phyloP scores from a whole-genome alignment of 306 rosid species.

The Trifolium pratense region DNA sequence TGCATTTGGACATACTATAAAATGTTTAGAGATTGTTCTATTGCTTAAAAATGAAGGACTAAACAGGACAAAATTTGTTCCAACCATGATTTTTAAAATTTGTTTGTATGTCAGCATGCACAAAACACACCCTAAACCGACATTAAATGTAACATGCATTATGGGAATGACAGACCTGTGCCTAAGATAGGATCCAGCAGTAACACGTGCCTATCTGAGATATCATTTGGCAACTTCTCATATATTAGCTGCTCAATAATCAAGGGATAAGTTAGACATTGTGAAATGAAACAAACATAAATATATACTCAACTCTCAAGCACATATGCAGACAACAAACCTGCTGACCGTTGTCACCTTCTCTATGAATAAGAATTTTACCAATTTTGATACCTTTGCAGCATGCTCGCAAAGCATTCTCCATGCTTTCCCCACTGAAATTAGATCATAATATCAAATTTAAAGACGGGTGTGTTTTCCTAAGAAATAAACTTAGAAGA shows the following conservation, averaged over 20 bases:
- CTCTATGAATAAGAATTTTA: constrained; percentile 98
- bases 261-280: constrained; percentile 36
- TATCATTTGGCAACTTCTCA: constrained; percentile 91
- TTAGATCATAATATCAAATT: constrained; percentile 32
- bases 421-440: constrained; percentile 99
- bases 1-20: not conserved
- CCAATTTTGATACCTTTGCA: constrained; percentile 99
- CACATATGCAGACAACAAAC: constrained; percentile 52
- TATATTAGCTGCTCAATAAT: constrained; percentile 77
- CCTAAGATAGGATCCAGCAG: constrained; percentile 97
- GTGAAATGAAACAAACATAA: constrained; percentile 28
- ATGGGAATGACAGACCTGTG: constrained; percentile 71
- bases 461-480: constrained; percentile 22
- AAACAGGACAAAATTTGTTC: not conserved
- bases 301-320: constrained; percentile 14
- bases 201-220: constrained; percentile 94
- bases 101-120: not conserved
- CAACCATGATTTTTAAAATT: not conserved
- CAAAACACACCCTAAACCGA: not conserved
- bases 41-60: not conserved
- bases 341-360: constrained; percentile 99
- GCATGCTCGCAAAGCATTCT: constrained; percentile 97
- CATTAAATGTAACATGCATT: constrained; percentile 3
- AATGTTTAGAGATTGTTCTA: not conserved
- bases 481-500: constrained; percentile 4